Conservation (phyloP, 495 filamentous ascomycete species). For the Penicillium malachiteum region DNA sequence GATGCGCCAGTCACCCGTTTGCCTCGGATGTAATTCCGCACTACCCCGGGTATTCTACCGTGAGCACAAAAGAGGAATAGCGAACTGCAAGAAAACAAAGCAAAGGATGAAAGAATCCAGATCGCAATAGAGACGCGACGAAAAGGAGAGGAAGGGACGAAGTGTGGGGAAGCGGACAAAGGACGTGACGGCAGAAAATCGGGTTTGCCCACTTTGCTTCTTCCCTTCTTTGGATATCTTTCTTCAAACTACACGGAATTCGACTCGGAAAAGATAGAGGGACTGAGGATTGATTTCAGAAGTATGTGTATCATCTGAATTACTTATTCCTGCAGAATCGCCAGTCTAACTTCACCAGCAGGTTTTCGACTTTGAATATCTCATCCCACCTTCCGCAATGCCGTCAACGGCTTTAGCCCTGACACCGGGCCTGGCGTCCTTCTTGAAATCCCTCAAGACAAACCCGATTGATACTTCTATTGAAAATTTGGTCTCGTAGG, state of each 20-base stretch:
- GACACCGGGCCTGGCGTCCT: constrained; percentile 70
- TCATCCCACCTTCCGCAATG: constrained; percentile 43
- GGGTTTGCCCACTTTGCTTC: constrained; percentile 23
- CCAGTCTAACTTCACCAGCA: neutral
- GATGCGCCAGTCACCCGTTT: constrained; percentile 47
- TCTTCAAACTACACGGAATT: no score
- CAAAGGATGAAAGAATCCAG: constrained; percentile 2
- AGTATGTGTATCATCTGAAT: neutral
- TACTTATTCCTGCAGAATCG: neutral
- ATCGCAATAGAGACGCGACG: constrained; percentile 9
- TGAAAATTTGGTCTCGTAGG: constrained; percentile 77
- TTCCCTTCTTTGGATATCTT: neutral
- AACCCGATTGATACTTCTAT: constrained; percentile 75
- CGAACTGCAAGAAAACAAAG: constrained; percentile 1
- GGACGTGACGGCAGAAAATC: constrained; percentile 30
- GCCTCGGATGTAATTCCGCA: constrained; percentile 35
- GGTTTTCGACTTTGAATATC: neutral
- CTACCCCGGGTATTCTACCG: constrained; percentile 18
- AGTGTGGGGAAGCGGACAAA: constrained; percentile 38
- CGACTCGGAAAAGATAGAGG: neutral
- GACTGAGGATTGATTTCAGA: neutral
- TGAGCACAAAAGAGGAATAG: neutral
- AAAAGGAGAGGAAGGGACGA: constrained; percentile 16
- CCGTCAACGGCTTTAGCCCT: constrained; percentile 45
- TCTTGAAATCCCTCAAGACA: constrained; percentile 72